phyloP scores from a whole-genome alignment of 306 rosid genomes.

The Vicia sativa region DNA sequence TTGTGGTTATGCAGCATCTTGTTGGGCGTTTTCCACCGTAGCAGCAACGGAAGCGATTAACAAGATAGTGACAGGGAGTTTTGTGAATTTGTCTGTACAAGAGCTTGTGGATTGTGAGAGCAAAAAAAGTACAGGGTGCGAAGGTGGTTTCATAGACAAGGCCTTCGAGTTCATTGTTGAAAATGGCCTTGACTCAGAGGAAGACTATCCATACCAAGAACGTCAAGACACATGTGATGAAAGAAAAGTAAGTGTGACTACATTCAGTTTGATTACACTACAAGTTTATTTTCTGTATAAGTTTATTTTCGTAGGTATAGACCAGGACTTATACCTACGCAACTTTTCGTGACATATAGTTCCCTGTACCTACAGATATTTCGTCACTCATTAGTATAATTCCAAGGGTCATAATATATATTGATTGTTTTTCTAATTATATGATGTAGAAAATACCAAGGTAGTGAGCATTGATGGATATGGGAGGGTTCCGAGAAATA shows the following conservation, averaged over 20 bases:
- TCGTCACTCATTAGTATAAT: not conserved
- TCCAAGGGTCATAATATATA: too few relatives aligned
- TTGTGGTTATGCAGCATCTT: too few relatives aligned
- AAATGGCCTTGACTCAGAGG: slow-evolving; percentile 79
- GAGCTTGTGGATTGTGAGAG: slow-evolving; percentile 88
- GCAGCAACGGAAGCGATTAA: slow-evolving; percentile 88
- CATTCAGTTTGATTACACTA: too few relatives aligned
- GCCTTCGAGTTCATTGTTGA: slow-evolving; percentile 78
- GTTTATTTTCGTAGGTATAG: too few relatives aligned
- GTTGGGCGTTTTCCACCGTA: slow-evolving; percentile 93
- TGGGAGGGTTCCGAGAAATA: slow-evolving; percentile 69
- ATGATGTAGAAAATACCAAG: slow-evolving; percentile 57
- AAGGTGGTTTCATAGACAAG: slow-evolving; percentile 88
- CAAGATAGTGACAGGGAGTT: slow-evolving; percentile 67
- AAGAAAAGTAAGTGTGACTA: slow-evolving; percentile 36
- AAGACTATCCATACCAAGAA: slow-evolving; percentile 78
- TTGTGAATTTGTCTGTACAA: slow-evolving; percentile 82
- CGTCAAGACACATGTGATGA: slow-evolving; percentile 57
- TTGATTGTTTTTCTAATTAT: slow-evolving; percentile 13
- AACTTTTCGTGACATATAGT: too few relatives aligned
- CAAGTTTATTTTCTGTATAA: too few relatives aligned
- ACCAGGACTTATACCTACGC: too few relatives aligned
- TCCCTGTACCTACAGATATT: too few relatives aligned
- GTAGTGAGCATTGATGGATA: slow-evolving; percentile 75
- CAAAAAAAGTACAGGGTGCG: slow-evolving; percentile 81